A percentile compares a stretch with the other conserved stretches of the same genome.
Evolutionary conservation across 352 stramenopile species (phyloP).

Genomic region (Pythium chondricola): DNA sequence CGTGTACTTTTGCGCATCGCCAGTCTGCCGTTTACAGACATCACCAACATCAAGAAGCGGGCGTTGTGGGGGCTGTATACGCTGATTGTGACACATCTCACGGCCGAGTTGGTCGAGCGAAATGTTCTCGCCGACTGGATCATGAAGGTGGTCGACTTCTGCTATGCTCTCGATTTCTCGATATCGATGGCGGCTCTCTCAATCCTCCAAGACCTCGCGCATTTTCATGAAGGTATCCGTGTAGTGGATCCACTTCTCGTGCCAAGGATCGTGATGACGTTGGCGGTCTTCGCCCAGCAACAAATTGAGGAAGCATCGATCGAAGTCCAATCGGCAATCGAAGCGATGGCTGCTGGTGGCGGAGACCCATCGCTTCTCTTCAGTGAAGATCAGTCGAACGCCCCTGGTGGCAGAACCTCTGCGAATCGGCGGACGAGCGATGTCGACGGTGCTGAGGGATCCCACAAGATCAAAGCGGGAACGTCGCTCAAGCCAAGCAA

Average conservation of each 20-base stretch:
- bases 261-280: constrained; percentile 82
- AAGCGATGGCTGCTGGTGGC: constrained; percentile 25
- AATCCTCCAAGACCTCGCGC: constrained; percentile 73
- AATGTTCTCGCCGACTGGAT: constrained; percentile 69
- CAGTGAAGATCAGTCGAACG: constrained; percentile 22
- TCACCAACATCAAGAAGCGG: constrained; percentile 73
- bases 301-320: constrained; percentile 86
- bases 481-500: constrained; percentile 32
- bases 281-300: constrained; percentile 80
- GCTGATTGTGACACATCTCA: constrained; percentile 66
- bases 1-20: constrained; percentile 72
- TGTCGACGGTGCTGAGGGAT: constrained; percentile 37
- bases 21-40: constrained; percentile 65
- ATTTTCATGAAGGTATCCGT: constrained; percentile 70
- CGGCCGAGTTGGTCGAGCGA: constrained; percentile 26
- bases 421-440: constrained; percentile 6
- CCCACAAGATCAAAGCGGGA: constrained; percentile 56
- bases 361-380: constrained; percentile 9
- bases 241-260: constrained; percentile 58
- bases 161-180: constrained; percentile 61
- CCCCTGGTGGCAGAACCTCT: constrained; percentile 19
- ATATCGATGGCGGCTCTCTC: constrained; percentile 73
- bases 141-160: constrained; percentile 75
- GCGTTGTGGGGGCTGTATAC: constrained; percentile 78
- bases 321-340: constrained; percentile 76